Percentiles rank a stretch among this genome's conserved stretches.
These are phyloP conservation scores for Alternaria sp. DNA, from an alignment of 2,329 filamentous ascomycete genomes.

Conservation along the genomic window DNA sequence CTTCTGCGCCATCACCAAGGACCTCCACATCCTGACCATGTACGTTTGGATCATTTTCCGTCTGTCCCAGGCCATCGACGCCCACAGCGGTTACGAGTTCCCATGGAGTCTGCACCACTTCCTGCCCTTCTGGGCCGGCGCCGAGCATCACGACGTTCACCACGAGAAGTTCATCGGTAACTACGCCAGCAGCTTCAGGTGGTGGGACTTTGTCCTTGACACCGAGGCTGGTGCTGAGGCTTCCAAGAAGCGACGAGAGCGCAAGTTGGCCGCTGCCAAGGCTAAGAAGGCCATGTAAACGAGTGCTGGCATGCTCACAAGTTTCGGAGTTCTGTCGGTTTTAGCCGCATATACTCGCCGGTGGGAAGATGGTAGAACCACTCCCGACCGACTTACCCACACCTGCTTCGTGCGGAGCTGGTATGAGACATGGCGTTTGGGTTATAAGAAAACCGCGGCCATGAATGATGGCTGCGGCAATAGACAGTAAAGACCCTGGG, in stretches of 20 bases:
- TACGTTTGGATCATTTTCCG: constrained; percentile 94
- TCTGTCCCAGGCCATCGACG: constrained; percentile 96
- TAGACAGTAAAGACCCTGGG: constrained; percentile 24
- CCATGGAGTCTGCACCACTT: constrained; percentile 96
- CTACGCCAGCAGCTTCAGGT: constrained; percentile 96
- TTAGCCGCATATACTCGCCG: constrained; percentile 14
- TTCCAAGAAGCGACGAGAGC: constrained; percentile 81
- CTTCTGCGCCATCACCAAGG: constrained; percentile 82
- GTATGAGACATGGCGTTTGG: constrained; percentile 34
- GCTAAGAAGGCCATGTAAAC: constrained; percentile 61
- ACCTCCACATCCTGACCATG: constrained; percentile 97
- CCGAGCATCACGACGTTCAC: constrained; percentile 94
- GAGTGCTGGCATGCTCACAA: background rate
- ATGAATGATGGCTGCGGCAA: constrained; percentile 25
- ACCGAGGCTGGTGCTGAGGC: constrained; percentile 93
- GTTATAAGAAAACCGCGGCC: constrained; percentile 21
- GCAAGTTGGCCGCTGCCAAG: constrained; percentile 66
- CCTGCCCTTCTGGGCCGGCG: constrained; percentile 97
- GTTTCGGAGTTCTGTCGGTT: constrained; percentile 17
- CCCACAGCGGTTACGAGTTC: constrained; percentile 98
- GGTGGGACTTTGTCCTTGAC: constrained; percentile 96
- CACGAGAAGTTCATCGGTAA: constrained; percentile 99
- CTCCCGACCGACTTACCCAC: constrained; percentile 1
- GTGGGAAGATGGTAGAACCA: constrained; percentile 9
- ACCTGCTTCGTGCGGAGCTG: constrained; percentile 21